Percentiles rank a stretch among this genome's conserved stretches.
Conservation (phyloP, 2,329 filamentous ascomycete species). For the Trichoderma koningii region DNA sequence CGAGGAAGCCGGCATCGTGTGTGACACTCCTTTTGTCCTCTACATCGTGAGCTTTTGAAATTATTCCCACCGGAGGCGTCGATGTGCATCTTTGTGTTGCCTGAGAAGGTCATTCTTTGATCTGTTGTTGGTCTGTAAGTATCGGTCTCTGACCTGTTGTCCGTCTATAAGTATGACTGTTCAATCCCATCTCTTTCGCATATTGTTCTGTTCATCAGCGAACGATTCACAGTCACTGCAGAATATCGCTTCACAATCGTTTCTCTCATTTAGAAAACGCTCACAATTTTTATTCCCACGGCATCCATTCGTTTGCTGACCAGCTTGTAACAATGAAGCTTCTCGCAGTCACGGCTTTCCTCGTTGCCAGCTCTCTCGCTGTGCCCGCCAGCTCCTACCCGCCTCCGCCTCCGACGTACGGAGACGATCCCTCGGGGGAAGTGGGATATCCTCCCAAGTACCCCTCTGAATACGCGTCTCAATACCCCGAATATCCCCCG, state of each 20-base stretch:
- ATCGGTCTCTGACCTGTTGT: no score
- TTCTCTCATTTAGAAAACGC: no score
- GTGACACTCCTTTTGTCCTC: background rate
- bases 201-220: background rate
- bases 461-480: no score
- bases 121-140: conserved; percentile 4
- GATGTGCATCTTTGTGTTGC: background rate
- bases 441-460: background rate
- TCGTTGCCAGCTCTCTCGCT: conserved; percentile 15
- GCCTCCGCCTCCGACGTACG: background rate
- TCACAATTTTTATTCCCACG: background rate
- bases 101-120: background rate
- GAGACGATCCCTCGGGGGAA: background rate
- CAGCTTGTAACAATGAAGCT: conserved; percentile 22
- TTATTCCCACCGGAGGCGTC: background rate
- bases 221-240: no score
- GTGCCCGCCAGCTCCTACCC: background rate
- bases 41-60: background rate
- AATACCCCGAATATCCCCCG: no score
- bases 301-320: background rate
- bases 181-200: background rate
- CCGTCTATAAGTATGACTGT: conserved; percentile 7
- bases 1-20: conserved; percentile 11
- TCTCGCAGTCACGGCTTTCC: conserved; percentile 21
- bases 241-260: no score